These are phyloP conservation scores for Corchorus capsularis DNA, from an alignment of 345 rosid genomes.

Conservation along the genomic window DNA sequence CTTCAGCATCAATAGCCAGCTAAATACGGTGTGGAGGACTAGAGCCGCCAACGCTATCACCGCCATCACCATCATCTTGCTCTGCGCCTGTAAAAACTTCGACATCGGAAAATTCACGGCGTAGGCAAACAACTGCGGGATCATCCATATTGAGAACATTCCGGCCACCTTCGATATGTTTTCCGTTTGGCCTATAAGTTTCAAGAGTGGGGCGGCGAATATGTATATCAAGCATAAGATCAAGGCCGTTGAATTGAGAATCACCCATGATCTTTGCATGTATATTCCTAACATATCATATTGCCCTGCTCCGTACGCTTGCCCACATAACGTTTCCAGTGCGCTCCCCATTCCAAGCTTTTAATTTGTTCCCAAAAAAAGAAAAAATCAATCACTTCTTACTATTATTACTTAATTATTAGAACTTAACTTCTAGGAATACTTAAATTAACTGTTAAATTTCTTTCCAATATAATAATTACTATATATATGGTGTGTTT, in stretches of 20 bases:
- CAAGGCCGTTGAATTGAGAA: conserved; percentile 60
- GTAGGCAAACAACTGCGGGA: conserved; percentile 84
- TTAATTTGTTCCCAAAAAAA: too few species aligned
- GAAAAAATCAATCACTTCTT: neutral
- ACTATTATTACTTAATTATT: neutral
- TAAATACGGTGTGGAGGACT: conserved; percentile 53
- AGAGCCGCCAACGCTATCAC: conserved; percentile 57
- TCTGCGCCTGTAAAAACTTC: conserved; percentile 85
- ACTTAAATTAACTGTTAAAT: too few species aligned
- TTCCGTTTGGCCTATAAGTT: conserved; percentile 66
- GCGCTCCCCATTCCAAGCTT: conserved; percentile 99
- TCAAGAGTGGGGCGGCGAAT: conserved; percentile 56
- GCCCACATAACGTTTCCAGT: conserved; percentile 91
- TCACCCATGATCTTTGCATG: conserved; percentile 92
- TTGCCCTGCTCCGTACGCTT: conserved; percentile 87
- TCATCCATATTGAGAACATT: conserved; percentile 68
- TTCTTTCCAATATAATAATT: too few species aligned
- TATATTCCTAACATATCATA: conserved; percentile 85
- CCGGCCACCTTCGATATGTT: conserved; percentile 76
- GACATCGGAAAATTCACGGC: conserved; percentile 77
- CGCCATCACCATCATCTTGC: conserved; percentile 91
- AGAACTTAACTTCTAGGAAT: neutral
- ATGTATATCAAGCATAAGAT: conserved; percentile 57
- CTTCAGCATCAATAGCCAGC: conserved; percentile 70
- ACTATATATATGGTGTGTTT: neutral